Percentiles rank a stretch among this genome's conserved stretches.
These are phyloP conservation scores for Cyphellophora attinorum DNA, from an alignment of 2,329 filamentous ascomycete genomes.

Conservation along the genomic window DNA sequence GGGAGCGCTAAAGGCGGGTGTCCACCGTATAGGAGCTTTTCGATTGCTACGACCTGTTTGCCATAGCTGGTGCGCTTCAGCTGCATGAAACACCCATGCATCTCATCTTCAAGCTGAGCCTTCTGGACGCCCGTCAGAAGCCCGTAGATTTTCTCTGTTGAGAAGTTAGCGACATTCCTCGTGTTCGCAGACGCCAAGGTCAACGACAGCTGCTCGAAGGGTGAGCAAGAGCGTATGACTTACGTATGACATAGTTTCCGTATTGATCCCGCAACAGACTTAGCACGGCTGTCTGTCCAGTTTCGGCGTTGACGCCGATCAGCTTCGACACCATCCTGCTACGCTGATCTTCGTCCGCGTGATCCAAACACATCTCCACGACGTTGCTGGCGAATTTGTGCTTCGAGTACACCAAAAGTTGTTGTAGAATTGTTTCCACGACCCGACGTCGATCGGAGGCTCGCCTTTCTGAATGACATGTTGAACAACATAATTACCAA, in stretches of 20 bases:
- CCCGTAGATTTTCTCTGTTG: conserved; percentile 66
- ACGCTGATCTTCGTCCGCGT: conserved; percentile 60
- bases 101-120: conserved; percentile 50
- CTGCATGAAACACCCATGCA: conserved; percentile 51
- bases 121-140: conserved; percentile 52
- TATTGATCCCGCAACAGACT: conserved; percentile 81
- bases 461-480: conserved; percentile 77
- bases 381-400: conserved; percentile 98
- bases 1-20: too few relatives aligned
- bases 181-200: too few relatives aligned
- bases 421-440: conserved; percentile 61
- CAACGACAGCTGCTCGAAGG: too few relatives aligned
- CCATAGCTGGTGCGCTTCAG: conserved; percentile 57
- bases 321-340: conserved; percentile 58
- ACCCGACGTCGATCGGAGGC: conserved; percentile 61
- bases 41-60: conserved; percentile 58
- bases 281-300: conserved; percentile 62
- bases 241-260: conserved; percentile 95
- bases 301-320: conserved; percentile 44
- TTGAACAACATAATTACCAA: conserved; percentile 93
- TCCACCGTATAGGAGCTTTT: conserved; percentile 34
- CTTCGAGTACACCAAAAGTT: conserved; percentile 70
- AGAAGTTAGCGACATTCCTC: too few relatives aligned
- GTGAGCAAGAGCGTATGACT: too few relatives aligned
- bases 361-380: conserved; percentile 81